phyloP scores from a whole-genome alignment of 202 grass and related monocot genomes.

The Tripidium arundinaceum region DNA sequence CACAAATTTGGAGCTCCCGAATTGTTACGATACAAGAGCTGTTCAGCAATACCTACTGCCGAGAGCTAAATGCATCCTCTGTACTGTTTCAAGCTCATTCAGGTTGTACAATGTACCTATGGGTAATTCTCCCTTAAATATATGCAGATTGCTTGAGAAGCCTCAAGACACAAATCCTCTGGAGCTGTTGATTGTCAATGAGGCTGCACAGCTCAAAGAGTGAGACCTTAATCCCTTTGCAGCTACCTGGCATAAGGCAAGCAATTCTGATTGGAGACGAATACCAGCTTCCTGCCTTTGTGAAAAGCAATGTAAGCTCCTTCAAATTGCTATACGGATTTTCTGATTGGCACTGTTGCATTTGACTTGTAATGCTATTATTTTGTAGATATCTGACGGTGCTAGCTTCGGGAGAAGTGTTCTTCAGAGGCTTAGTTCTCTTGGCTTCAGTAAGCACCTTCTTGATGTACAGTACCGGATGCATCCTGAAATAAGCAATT shows the following conservation, averaged over 20 bases:
- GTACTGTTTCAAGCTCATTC: conserved; percentile 47
- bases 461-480: conserved; percentile 58
- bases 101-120: conserved; percentile 16
- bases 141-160: background rate
- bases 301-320: conserved; percentile 51
- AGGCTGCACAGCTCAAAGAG: conserved; percentile 68
- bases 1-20: conserved; percentile 24
- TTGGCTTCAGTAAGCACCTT: conserved; percentile 48
- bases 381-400: conserved; percentile 38
- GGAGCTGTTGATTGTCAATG: conserved; percentile 55
- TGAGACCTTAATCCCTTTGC: conserved; percentile 54
- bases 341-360: background rate
- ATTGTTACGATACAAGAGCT: background rate
- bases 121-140: background rate
- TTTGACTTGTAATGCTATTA: background rate
- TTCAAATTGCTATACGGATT: background rate
- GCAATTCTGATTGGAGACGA: conserved; percentile 58
- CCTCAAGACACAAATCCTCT: background rate
- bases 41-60: conserved; percentile 36
- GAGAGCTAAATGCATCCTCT: conserved; percentile 42
- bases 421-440: conserved; percentile 55
- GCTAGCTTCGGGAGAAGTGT: conserved; percentile 41
- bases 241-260: conserved; percentile 25
- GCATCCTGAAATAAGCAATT: conserved; percentile 54
- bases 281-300: conserved; percentile 43